Evolutionary conservation across 129 eudicot species (phyloP).

Genomic region (Flaveria linearis): DNA sequence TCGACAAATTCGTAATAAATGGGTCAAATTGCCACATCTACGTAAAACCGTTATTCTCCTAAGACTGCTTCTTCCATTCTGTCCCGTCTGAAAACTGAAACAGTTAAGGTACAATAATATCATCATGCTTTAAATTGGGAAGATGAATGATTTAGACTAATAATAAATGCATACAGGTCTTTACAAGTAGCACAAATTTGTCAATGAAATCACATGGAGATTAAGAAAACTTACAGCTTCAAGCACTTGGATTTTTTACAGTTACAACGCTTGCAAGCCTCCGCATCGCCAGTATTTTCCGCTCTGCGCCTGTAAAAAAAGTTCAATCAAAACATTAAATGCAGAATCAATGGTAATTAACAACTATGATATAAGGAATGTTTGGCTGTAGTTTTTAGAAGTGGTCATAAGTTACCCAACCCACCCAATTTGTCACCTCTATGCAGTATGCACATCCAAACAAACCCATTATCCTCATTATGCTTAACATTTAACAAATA

Average conservation of each 20-base stretch:
- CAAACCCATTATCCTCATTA: neutral
- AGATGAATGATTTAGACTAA: too few species aligned
- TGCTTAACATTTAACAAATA: neutral
- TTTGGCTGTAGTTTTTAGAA: neutral
- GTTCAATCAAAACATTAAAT: constrained; percentile 18
- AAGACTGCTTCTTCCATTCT: too few species aligned
- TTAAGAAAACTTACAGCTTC: constrained; percentile 80
- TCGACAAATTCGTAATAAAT: too few species aligned
- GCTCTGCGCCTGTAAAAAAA: constrained; percentile 60
- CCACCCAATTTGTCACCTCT: neutral
- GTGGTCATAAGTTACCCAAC: neutral
- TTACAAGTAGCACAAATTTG: neutral
- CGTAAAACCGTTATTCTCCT: too few species aligned
- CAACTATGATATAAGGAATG: neutral
- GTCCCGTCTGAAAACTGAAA: too few species aligned
- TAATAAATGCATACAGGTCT: too few species aligned
- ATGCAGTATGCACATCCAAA: neutral
- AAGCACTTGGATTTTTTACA: constrained; percentile 98
- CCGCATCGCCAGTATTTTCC: constrained; percentile 62
- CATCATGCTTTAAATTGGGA: too few species aligned
- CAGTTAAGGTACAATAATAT: too few species aligned
- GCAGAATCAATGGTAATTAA: neutral
- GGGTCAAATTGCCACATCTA: too few species aligned
- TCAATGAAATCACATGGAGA: neutral
- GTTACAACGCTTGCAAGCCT: constrained; percentile 89